Conservation (phyloP, 1,139 yeast species). For the Debaryomyces sp. region DNA sequence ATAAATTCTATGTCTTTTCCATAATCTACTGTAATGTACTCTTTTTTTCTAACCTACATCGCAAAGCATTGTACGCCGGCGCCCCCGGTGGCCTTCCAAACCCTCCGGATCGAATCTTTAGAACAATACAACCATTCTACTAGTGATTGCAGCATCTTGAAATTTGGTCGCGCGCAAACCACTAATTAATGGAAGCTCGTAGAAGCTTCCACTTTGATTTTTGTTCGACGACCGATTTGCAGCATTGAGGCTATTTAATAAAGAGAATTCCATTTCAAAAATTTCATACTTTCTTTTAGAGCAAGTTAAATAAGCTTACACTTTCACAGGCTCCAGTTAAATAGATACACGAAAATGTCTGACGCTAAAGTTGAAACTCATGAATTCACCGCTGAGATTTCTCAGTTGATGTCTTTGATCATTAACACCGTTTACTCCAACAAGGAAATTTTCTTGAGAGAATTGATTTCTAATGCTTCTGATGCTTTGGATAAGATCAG, state of each 20-base stretch:
- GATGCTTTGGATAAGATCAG: conserved; percentile 87
- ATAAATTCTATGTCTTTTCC: not conserved
- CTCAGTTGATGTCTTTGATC: conserved; percentile 99
- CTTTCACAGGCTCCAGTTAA: conserved; percentile 7
- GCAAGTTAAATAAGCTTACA: conserved; percentile 6
- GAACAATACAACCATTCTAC: not conserved
- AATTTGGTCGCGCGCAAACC: conserved; percentile 6
- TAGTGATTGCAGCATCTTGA: not conserved
- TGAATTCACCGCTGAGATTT: conserved; percentile 99
- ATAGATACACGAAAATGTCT: conserved; percentile 44
- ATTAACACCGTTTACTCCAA: conserved; percentile 99
- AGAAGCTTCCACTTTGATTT: conserved; percentile 30
- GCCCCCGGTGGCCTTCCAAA: no score
- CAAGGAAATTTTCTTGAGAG: conserved; percentile 99
- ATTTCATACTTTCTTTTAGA: not conserved
- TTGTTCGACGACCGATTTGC: conserved; percentile 18
- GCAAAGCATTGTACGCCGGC: not conserved
- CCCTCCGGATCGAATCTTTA: not conserved
- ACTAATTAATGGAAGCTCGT: conserved; percentile 31
- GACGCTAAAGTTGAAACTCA: conserved; percentile 71
- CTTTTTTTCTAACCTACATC: not conserved
- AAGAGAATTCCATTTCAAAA: conserved; percentile 2
- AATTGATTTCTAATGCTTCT: conserved; percentile 96
- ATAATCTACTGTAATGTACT: not conserved
- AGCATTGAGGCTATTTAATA: conserved; percentile 9